A percentile compares a stretch with the other conserved stretches of the same genome.
These are phyloP conservation scores for Neonectria coccinea DNA, from an alignment of 2,329 filamentous ascomycete species.

Conservation along the genomic window DNA sequence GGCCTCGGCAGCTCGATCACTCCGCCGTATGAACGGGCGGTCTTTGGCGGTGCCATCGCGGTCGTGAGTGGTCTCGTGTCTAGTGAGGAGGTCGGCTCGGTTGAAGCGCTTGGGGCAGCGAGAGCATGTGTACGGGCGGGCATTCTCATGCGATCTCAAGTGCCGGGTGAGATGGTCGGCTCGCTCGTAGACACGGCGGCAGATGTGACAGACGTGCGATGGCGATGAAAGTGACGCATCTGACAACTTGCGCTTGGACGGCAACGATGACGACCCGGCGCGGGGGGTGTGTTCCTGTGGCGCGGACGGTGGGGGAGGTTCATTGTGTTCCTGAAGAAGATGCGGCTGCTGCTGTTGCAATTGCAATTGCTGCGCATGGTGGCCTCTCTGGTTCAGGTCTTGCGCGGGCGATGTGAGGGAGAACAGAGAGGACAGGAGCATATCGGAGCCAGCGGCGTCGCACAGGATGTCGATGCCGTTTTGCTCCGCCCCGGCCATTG, in stretches of 20 bases:
- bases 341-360: constrained; percentile 26
- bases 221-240: constrained; percentile 42
- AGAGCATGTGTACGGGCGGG: constrained; percentile 44
- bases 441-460: constrained; percentile 45
- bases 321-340: constrained; percentile 31
- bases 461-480: constrained; percentile 47
- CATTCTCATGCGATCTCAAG: constrained; percentile 44
- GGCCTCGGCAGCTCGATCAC: constrained; percentile 44
- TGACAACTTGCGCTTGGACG: constrained; percentile 43
- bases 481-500: constrained; percentile 42
- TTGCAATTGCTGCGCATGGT: constrained; percentile 2
- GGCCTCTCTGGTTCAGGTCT: constrained; percentile 29
- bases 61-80: constrained; percentile 45
- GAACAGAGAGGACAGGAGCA: constrained; percentile 44
- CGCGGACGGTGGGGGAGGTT: constrained; percentile 28
- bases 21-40: constrained; percentile 43
- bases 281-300: constrained; percentile 29
- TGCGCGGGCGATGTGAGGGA: constrained; percentile 39
- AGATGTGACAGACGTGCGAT: constrained; percentile 45
- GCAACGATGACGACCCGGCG: constrained; percentile 29
- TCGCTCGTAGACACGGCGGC: constrained; percentile 44
- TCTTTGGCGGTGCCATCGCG: constrained; percentile 44
- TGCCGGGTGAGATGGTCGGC: constrained; percentile 45
- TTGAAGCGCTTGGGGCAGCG: constrained; percentile 46
- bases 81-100: constrained; percentile 43